Percentiles rank a stretch among this genome's conserved stretches.
These are phyloP conservation scores for Aspergillus costaricaensis DNA, from an alignment of 2,329 filamentous ascomycete genomes.

Conservation along the genomic window DNA sequence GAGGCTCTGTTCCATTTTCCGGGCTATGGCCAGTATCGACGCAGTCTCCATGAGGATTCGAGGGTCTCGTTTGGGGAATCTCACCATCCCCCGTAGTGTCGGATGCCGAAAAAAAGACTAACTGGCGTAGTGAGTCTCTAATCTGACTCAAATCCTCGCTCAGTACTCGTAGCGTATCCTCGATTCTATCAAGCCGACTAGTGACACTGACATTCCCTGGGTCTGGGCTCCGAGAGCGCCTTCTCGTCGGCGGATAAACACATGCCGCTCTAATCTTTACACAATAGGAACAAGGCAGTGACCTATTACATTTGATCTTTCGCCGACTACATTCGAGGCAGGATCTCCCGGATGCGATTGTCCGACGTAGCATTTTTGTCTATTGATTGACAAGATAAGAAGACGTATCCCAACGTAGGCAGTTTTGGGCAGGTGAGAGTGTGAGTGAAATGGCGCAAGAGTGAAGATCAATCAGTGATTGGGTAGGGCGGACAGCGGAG, in stretches of 20 bases:
- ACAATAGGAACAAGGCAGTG: constrained; percentile 28
- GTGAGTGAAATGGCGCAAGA: neutral
- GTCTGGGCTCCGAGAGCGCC: neutral
- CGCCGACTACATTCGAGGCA: constrained; percentile 29
- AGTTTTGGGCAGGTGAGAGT: neutral
- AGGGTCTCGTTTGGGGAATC: neutral
- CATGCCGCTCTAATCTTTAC: constrained; percentile 39
- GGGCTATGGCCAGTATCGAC: no score
- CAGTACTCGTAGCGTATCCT: constrained; percentile 5
- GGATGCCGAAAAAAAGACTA: no score
- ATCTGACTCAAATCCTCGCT: constrained; percentile 8
- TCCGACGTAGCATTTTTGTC: constrained; percentile 11
- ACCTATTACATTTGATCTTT: constrained; percentile 29
- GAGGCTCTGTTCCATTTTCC: no score
- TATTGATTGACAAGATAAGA: neutral
- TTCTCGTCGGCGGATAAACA: constrained; percentile 25
- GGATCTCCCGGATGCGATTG: constrained; percentile 16
- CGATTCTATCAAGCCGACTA: constrained; percentile 15
- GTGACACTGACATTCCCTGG: neutral
- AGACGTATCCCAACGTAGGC: constrained; percentile 1
- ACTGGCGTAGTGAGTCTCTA: constrained; percentile 2
- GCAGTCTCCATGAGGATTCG: no score
- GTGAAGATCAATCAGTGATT: neutral
- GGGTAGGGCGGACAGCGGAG: constrained; percentile 15
- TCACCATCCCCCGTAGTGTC: neutral